Evolutionary conservation across 345 rosid genomes (phyloP), one percentile per base, ranked within the genome.

Genomic region (Hypericum perforatum): DNA sequence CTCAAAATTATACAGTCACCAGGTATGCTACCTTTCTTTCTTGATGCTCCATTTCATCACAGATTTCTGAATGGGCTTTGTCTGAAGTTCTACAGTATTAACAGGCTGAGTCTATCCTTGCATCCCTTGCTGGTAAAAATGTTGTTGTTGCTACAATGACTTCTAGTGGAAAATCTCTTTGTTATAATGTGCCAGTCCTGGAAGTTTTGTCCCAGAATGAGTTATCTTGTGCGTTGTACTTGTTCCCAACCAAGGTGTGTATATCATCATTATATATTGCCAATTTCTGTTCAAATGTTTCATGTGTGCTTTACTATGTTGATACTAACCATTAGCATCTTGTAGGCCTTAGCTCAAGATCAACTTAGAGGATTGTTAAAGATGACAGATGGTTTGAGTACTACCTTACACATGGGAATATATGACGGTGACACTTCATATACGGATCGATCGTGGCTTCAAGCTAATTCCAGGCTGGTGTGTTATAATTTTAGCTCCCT

Each of bases 111-210:
- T 81, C 98, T 10, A 77, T 91, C 61, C 53, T 59, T 57, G 82
- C 92, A 51, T 82, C 95, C 38, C 78, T 82, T 64, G 67, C 79
- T 52, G 76, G 89, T 72, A 87, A 79, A 76, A 81, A 79, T 75
- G 86, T 87, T 64, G 88, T 72, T 16, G 80, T 91, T 49, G 91
- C 98, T 63, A 91, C 96, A 66, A 70, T 81, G 92, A 91, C 96
- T 60, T 91, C 98, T 59, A 91, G 98, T 52, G 98, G 98, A 59
- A 91, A 91, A 77, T 87, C 98, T 73, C 84, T 91, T 56, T 91
- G 98, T 82, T 91, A 91, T 69, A 91, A 87, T 67, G 69, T 85
- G 63, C 98, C 95, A 37, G 94, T 91, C 68, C 74, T 91, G 58
- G 96, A 91, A 72, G 80, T 64, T 56, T 65, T 91, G 69, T 77